A percentile compares a stretch with the other conserved stretches of the same genome.
Conservation (phyloP, 1,139 yeast species). For the Ashbya aceris region DNA sequence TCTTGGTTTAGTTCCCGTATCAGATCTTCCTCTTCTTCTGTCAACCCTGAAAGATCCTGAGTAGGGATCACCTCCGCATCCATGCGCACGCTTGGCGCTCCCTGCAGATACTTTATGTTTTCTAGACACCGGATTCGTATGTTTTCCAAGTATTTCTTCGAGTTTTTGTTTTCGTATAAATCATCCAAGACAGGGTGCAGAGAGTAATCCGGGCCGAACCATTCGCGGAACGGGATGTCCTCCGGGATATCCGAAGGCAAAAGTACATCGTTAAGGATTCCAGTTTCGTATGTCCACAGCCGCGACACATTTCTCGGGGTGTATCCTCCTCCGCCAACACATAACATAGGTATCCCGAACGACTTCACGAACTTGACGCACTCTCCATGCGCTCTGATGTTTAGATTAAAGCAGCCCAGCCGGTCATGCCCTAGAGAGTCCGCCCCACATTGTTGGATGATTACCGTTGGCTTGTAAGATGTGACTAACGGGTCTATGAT, state of each 20-base stretch:
- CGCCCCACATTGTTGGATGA: slow-evolving; percentile 95
- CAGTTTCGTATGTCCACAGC: slow-evolving; percentile 92
- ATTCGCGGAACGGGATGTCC: slow-evolving; percentile 69
- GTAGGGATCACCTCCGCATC: slow-evolving; percentile 76
- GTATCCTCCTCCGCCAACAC: slow-evolving; percentile 96
- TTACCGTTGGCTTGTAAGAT: slow-evolving; percentile 79
- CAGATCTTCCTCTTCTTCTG: slow-evolving; percentile 38
- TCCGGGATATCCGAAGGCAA: slow-evolving; percentile 71
- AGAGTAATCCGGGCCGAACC: slow-evolving; percentile 89
- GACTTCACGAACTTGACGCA: slow-evolving; percentile 82
- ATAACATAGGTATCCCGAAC: slow-evolving; percentile 82
- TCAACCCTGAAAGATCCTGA: slow-evolving; percentile 50
- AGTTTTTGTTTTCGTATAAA: slow-evolving; percentile 77
- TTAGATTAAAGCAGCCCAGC: slow-evolving; percentile 85
- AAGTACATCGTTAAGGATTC: slow-evolving; percentile 70
- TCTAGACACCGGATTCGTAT: slow-evolving; percentile 71
- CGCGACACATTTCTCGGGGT: slow-evolving; percentile 93
- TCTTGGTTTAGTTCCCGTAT: slow-evolving; percentile 44
- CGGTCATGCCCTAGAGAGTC: slow-evolving; percentile 92
- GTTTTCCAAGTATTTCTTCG: slow-evolving; percentile 74
- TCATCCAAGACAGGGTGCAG: slow-evolving; percentile 88
- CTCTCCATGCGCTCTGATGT: slow-evolving; percentile 89
- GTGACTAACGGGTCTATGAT: slow-evolving; percentile 81
- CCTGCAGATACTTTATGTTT: slow-evolving; percentile 69
- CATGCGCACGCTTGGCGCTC: slow-evolving; percentile 95